phyloP scores from a whole-genome alignment of 1,284 basidiomycete genomes.

The Sporisorium exsertum region DNA sequence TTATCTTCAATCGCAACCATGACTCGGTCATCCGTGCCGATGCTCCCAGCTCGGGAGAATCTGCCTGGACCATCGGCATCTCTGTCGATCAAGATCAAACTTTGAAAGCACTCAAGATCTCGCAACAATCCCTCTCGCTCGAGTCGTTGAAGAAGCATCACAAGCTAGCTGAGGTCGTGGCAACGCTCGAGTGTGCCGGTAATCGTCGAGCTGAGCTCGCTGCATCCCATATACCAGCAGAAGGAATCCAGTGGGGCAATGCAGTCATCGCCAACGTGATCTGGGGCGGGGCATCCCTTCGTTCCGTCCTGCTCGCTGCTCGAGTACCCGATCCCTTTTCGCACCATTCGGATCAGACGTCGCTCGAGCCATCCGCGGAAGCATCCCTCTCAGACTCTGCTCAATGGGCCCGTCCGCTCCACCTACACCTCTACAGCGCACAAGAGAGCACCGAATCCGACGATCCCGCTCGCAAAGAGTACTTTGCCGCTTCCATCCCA shows the following conservation, averaged over 20 bases:
- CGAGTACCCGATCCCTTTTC: slow-evolving; percentile 48
- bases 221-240: slow-evolving; percentile 24
- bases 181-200: slow-evolving; percentile 56
- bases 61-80: slow-evolving; percentile 27
- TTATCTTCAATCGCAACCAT: slow-evolving; percentile 56
- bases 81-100: slow-evolving; percentile 15
- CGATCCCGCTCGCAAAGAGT: slow-evolving; percentile 25
- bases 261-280: slow-evolving; percentile 51
- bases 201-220: slow-evolving; percentile 51
- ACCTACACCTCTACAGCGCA: slow-evolving; percentile 46
- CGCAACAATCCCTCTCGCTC: slow-evolving; percentile 6
- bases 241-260: slow-evolving; percentile 53
- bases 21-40: slow-evolving; percentile 29
- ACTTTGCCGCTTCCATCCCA: slow-evolving; percentile 49
- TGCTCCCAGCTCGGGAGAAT: neutral
- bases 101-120: neutral
- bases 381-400: slow-evolving; percentile 14
- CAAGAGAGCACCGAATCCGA: slow-evolving; percentile 51
- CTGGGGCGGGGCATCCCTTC: slow-evolving; percentile 48
- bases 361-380: slow-evolving; percentile 30
- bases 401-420: slow-evolving; percentile 31
- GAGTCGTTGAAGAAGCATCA: slow-evolving; percentile 21
- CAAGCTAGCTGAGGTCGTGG: slow-evolving; percentile 24
- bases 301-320: slow-evolving; percentile 34
- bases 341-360: slow-evolving; percentile 24